Evolutionary conservation across 352 stramenopile species (phyloP), one percentile per base, ranked within the genome.

Genomic region (Globisporangium nagaii): DNA sequence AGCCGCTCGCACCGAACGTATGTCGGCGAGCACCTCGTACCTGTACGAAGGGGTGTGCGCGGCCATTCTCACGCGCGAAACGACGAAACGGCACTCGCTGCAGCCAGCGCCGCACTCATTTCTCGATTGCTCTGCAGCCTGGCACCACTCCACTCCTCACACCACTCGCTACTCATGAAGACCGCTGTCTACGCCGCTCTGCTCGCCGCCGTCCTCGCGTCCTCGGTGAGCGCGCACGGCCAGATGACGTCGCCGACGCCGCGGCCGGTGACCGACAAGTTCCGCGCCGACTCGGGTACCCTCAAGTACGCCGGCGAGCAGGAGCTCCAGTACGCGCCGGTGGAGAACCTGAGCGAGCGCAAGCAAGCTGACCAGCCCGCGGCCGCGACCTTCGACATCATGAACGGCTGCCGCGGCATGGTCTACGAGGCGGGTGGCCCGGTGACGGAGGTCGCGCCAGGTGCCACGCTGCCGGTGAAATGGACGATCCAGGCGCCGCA

Each of bases 401-500:
- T 70, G 65, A 86, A 86, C 60, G 75, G 75, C 2, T 86, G 72
- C 48, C 72, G 75, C 22, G 75, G 72, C 28, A 70, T 72, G 35
- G 66, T 83, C 31, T 80, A 78, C 63, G 75, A 86, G 52, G 45
- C 46, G 6, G 58, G 32, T 10, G 71, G 74, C 46, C 66, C 68
- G 10, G 68, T 86, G 28, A 79, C 72, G 22, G 59, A 64, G 37
- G 57, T 86, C 56, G 36, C 59, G 35, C 51, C 61, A 7, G 75
- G 65, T 22, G 56, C 53, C 13, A 56, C 71, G 53, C 76, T 86
- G 37, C 50, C 66, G 30, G 60, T 86, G 30, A 49, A 79, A 60
- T 86, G 60, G 57, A 59, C 55, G 24, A 81, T 86, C 50, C 73
- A 86, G 61, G 75, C 75, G 4, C 73, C 73, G 1, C 75, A 86